Base-by-base conservation (phyloP, 495 filamentous ascomycete genomes). In the Thermothielavioides terrestris region DNA sequence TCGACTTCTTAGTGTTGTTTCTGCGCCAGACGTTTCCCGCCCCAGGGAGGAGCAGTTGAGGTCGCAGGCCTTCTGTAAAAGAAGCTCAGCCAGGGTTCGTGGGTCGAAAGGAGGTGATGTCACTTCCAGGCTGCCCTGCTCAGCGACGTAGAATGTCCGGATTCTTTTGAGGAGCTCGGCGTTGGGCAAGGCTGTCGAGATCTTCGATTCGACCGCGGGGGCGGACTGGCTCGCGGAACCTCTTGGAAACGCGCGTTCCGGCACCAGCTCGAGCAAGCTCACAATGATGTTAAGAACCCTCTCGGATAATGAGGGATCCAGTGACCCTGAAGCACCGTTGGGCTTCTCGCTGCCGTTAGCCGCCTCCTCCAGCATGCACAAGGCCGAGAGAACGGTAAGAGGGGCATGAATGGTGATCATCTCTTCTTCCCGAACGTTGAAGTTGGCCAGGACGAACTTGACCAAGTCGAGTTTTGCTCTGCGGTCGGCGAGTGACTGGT, bases 401-500 rank as follows among this genome's bases (percentile, higher is more conserved):
- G 92, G 92, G 27, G 88, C 82, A 68, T 99, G 92, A 3, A 85
- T 67, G 25, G 84, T 71, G 28, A 94, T 63, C 92, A 99, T 97
- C 61, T 99, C 92, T 62, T 97, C 91, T 64, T 97, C 92, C 42
- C 83, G 80, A 28, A 97, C 77, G 68, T 96, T 97, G 76, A 97
- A 99, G 50, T 88, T 81, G 4, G 77, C 70, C 50, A 96, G 69
- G 34, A 95, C 82, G 62, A 97, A 99, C 35, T 76, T 77, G 42
- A 89, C 82, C 23, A 95, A 74, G 18, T 79, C 75, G 44, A 98
- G 71, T 42, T 78, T 82, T 14, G 78, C 75, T 34, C 68, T 64
- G 27, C 72, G 71, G 27, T 80, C 74, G 1, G 62, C 52, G 6
- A 34, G 54, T 14, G 64, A 61, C 21, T 65, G 39, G 17, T 73